These are phyloP conservation scores for Passiflora organensis DNA, from an alignment of 345 rosid species.

Conservation along the genomic window DNA sequence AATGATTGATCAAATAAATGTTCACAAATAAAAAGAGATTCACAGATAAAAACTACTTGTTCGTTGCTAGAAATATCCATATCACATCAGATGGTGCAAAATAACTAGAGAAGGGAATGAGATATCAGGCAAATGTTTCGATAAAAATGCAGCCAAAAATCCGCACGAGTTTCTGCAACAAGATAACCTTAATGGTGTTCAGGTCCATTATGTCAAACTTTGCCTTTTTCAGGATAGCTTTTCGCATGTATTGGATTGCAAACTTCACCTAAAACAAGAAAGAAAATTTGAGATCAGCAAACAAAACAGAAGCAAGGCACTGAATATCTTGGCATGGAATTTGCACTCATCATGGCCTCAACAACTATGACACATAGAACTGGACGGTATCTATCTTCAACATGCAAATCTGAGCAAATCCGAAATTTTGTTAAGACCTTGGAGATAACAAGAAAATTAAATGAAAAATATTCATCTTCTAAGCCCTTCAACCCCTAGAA, in stretches of 20 bases:
- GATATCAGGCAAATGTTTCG: not conserved
- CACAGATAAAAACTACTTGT: not conserved
- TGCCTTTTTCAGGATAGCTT: conserved; percentile 72
- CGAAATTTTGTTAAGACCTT: too few species aligned
- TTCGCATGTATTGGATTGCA: conserved; percentile 84
- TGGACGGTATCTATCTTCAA: too few species aligned
- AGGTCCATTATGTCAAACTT: conserved; percentile 76
- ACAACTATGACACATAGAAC: not conserved
- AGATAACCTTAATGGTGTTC: conserved; percentile 69
- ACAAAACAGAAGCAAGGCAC: conserved; percentile 4
- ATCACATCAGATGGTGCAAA: not conserved
- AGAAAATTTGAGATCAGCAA: conserved; percentile 5
- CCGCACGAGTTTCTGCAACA: conserved; percentile 8
- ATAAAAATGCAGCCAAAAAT: conserved; percentile 7
- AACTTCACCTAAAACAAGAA: conserved; percentile 62
- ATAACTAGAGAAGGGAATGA: not conserved
- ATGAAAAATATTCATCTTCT: too few species aligned
- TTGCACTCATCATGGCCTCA: not conserved
- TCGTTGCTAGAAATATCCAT: too few species aligned
- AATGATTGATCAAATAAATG: not conserved
- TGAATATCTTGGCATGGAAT: not conserved
- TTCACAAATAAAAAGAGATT: too few species aligned
- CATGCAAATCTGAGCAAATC: too few species aligned
- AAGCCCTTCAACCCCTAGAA: too few species aligned
- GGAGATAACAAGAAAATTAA: too few species aligned